These are phyloP conservation scores for Primulina eburnea DNA, from an alignment of 257 asterid species.

Conservation along the genomic window DNA sequence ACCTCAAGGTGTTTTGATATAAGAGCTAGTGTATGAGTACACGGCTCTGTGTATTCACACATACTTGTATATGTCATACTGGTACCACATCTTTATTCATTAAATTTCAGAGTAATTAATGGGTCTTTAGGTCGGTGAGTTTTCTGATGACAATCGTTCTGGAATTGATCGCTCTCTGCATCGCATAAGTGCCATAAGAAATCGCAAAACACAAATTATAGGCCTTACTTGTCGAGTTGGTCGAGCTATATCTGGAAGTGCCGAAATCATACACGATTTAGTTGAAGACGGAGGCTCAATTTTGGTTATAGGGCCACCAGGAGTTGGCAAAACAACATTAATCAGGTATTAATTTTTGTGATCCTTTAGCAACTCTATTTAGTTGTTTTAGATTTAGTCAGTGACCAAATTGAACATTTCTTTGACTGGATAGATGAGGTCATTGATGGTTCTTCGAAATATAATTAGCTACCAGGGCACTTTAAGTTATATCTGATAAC, in stretches of 20 bases:
- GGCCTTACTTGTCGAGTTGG: conserved; percentile 99
- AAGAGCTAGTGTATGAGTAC: background rate
- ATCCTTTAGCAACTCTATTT: conserved; percentile 1
- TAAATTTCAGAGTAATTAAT: conserved; percentile 21
- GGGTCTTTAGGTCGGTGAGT: conserved; percentile 77
- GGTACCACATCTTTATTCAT: background rate
- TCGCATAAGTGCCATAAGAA: conserved; percentile 95
- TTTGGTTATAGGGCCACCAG: conserved; percentile 96
- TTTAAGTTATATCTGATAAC: background rate
- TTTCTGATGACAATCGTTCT: conserved; percentile 93
- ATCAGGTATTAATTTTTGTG: conserved; percentile 54
- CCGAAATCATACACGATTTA: conserved; percentile 86
- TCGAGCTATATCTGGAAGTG: conserved; percentile 97
- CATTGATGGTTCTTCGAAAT: background rate
- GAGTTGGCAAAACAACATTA: conserved; percentile 96
- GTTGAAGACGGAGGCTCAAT: conserved; percentile 88
- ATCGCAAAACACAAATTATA: conserved; percentile 86
- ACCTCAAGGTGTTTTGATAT: background rate
- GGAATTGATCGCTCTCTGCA: conserved; percentile 87
- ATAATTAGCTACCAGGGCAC: background rate
- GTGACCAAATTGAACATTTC: background rate
- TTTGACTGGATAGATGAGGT: background rate
- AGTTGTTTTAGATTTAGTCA: background rate
- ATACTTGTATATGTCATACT: conserved; percentile 1
- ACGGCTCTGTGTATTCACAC: background rate